phyloP scores from a whole-genome alignment of 2,329 filamentous ascomycete species.

The Cytospora mali region DNA sequence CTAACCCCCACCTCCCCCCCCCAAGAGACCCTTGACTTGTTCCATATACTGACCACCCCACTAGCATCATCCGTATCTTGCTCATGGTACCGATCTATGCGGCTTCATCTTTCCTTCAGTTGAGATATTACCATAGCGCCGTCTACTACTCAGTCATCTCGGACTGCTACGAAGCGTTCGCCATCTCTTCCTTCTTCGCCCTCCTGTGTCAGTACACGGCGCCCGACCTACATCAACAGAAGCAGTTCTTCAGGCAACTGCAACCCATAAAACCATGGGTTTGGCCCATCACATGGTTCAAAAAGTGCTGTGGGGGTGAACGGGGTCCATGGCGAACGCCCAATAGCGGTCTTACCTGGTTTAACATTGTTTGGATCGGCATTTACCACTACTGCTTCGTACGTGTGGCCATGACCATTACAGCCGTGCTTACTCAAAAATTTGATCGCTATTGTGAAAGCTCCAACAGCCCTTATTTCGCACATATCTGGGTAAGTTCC shows the following conservation, averaged over 20 bases:
- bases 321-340: conserved; percentile 74
- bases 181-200: conserved; percentile 84
- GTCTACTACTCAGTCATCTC: conserved; percentile 81
- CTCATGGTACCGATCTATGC: conserved; percentile 87
- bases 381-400: conserved; percentile 88
- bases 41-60: conserved; percentile 10
- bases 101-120: conserved; percentile 71
- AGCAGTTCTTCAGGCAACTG: conserved; percentile 75
- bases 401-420: conserved; percentile 76
- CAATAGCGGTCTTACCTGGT: conserved; percentile 82
- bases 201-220: conserved; percentile 80
- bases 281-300: conserved; percentile 70
- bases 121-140: conserved; percentile 74
- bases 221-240: conserved; percentile 76
- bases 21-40: conserved; percentile 1
- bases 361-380: conserved; percentile 82
- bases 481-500: conserved; percentile 77
- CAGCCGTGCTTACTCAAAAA: conserved; percentile 73
- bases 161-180: conserved; percentile 88
- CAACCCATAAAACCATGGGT: conserved; percentile 72
- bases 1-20: no score
- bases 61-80: conserved; percentile 81
- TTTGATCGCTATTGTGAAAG: conserved; percentile 75
- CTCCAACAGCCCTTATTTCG: conserved; percentile 75
- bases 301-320: conserved; percentile 70